These are phyloP conservation scores for Ceratobasidium sp. DNA, from an alignment of 1,284 basidiomycete genomes.

Conservation along the genomic window DNA sequence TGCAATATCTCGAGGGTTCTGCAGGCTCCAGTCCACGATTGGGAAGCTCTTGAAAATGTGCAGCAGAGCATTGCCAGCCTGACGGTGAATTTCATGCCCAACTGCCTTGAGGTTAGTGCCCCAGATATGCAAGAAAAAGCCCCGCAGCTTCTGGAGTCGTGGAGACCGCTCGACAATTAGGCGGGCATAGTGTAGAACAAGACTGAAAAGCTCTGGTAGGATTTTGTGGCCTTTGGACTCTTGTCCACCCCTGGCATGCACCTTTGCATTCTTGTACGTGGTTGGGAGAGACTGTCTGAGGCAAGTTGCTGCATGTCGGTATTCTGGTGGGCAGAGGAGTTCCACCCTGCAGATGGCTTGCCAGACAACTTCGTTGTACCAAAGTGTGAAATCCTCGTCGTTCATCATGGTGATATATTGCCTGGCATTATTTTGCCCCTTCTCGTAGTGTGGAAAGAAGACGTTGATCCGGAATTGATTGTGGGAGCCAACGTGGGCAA, in stretches of 20 bases:
- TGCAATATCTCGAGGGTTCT: conserved; percentile 24
- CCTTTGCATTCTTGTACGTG: not conserved
- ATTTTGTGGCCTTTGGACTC: not conserved
- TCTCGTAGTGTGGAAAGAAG: conserved; percentile 18
- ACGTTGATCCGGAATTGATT: conserved; percentile 10
- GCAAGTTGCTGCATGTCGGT: not conserved
- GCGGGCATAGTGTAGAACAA: not conserved
- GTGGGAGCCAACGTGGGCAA: not conserved
- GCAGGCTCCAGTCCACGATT: conserved; percentile 28
- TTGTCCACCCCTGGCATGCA: not conserved
- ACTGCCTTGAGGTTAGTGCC: conserved; percentile 16
- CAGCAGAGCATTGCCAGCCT: not conserved
- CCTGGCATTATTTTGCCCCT: not conserved
- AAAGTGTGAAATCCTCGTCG: not conserved
- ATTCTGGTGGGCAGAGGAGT: not conserved
- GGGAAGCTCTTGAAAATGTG: not conserved
- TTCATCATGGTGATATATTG: conserved; percentile 11
- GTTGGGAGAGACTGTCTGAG: not conserved
- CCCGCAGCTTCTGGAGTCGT: not conserved
- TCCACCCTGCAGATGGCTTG: not conserved
- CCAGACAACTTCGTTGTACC: not conserved
- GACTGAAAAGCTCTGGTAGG: conserved; percentile 2
- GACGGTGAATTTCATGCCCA: not conserved
- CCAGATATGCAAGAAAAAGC: conserved; percentile 16
- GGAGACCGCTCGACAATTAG: not conserved